These are phyloP conservation scores for Leishmania tarentolae DNA, from an alignment of 208 protist genomes.

Conservation along the genomic window DNA sequence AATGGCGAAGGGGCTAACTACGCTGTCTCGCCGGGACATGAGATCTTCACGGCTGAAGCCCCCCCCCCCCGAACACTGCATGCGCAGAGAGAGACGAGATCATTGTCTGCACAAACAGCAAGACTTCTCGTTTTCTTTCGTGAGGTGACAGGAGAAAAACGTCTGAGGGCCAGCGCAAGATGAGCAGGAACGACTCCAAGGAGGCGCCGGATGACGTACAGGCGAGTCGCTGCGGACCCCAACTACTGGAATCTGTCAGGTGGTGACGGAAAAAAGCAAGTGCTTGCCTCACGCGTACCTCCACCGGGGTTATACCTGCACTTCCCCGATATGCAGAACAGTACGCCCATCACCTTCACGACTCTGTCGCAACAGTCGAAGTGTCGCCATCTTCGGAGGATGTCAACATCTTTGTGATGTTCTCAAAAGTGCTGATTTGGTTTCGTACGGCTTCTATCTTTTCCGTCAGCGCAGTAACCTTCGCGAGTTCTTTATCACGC, in stretches of 20 bases:
- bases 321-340: not conserved
- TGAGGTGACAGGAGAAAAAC: not conserved
- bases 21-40: not conserved
- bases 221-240: not conserved
- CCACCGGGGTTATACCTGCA: not conserved
- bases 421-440: constrained; percentile 53
- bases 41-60: not conserved
- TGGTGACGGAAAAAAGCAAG: not conserved
- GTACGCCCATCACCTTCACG: not conserved
- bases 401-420: constrained; percentile 36
- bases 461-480: constrained; percentile 47
- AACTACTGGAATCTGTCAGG: not conserved
- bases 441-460: constrained; percentile 42
- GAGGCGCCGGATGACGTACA: not conserved
- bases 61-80: not conserved
- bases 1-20: not conserved
- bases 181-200: not conserved
- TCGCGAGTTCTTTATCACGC: constrained; percentile 53
- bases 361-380: not conserved
- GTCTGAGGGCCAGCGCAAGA: not conserved
- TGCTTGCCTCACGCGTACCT: not conserved
- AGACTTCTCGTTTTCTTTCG: not conserved
- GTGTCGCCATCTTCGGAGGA: not conserved
- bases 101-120: not conserved
- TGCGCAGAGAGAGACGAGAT: not conserved